Conservation (phyloP, 192 early-diverging fungal species). For the Tieghemiomyces parasiticus region DNA sequence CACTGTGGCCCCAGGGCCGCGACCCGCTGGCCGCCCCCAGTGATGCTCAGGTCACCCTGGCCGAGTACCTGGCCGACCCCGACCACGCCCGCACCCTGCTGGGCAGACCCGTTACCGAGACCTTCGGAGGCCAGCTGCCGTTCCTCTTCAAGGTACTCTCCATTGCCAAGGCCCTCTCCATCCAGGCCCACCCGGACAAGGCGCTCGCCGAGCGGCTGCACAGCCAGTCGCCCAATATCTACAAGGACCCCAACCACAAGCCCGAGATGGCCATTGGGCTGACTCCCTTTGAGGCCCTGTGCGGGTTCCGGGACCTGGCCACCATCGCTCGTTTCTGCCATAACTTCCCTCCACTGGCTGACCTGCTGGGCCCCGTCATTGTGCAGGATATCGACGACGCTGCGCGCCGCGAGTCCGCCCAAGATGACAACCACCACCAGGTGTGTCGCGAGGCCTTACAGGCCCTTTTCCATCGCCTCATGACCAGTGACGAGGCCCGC, state of each 20-base stretch:
- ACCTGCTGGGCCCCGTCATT: conserved; percentile 41
- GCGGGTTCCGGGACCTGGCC: conserved; percentile 73
- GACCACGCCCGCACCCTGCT: conserved; percentile 35
- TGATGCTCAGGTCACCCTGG: conserved; percentile 33
- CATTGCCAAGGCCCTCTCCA: conserved; percentile 78
- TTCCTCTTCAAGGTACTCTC: conserved; percentile 95
- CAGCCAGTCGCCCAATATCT: conserved; percentile 54
- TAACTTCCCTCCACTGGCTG: conserved; percentile 64
- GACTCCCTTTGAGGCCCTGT: conserved; percentile 88
- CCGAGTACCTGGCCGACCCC: conserved; percentile 23
- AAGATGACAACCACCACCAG: conserved; percentile 21
- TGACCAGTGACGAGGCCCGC: conserved; percentile 27
- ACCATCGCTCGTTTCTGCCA: conserved; percentile 54
- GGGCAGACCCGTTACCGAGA: conserved; percentile 30
- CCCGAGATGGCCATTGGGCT: conserved; percentile 96
- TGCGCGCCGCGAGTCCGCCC: conserved; percentile 19
- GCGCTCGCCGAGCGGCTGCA: conserved; percentile 58
- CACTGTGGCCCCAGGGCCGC: conserved; percentile 25
- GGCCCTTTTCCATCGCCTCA: conserved; percentile 41
- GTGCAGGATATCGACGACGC: conserved; percentile 26
- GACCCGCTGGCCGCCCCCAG: conserved; percentile 12
- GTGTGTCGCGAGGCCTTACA: conserved; percentile 28
- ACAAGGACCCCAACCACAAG: conserved; percentile 91
- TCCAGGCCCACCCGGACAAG: conserved; percentile 98
- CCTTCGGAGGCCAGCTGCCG: conserved; percentile 71